phyloP scores from a whole-genome alignment of 257 asterid species.

The Leonotis leonurus region DNA sequence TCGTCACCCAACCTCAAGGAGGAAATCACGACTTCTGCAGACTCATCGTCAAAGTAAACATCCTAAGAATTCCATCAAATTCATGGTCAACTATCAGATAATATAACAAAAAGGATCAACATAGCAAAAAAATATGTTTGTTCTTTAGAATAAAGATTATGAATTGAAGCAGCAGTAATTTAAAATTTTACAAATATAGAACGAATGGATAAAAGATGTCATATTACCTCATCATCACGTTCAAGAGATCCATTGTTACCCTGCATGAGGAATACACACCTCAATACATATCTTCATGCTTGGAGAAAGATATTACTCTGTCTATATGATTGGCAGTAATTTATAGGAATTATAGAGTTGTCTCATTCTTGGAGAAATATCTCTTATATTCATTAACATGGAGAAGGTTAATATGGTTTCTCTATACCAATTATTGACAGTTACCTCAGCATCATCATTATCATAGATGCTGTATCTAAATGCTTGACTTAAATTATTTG shows the following conservation, averaged over 20 bases:
- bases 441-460: conserved; percentile 75
- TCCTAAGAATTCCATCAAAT: conserved; percentile 50
- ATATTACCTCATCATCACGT: conserved; percentile 83
- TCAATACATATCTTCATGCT: conserved; percentile 10
- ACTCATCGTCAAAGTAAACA: conserved; percentile 90
- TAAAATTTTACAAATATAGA: background rate
- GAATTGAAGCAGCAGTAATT: background rate
- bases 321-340: background rate
- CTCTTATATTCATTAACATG: background rate
- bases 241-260: conserved; percentile 73
- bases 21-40: conserved; percentile 97
- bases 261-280: conserved; percentile 36
- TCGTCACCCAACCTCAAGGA: conserved; percentile 91
- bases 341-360: no score
- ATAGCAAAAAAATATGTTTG: background rate
- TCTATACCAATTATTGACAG: background rate
- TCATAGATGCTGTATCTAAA: conserved; percentile 77
- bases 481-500: conserved; percentile 86
- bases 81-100: background rate
- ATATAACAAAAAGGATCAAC: conserved; percentile 11
- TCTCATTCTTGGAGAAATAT: background rate
- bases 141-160: conserved; percentile 5
- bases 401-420: conserved; percentile 4
- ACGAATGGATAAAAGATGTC: background rate
- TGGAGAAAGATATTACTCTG: background rate